These are phyloP conservation scores for Botryotinia narcissicola DNA, from an alignment of 2,329 filamentous ascomycete genomes.

Conservation along the genomic window DNA sequence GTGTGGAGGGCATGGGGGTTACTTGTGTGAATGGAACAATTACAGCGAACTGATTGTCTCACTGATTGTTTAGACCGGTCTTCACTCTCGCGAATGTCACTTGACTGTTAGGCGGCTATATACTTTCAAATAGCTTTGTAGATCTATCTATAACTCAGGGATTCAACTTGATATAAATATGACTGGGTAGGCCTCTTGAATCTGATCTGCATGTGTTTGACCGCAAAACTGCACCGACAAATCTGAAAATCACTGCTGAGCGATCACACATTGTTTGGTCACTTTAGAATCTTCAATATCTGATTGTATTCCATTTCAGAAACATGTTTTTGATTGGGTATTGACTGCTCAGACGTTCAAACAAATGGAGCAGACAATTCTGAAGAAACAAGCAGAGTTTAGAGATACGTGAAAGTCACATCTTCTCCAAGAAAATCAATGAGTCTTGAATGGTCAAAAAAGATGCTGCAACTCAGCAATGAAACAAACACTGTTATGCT, in stretches of 20 bases:
- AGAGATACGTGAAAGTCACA: neutral
- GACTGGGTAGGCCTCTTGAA: neutral
- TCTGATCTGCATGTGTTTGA: neutral
- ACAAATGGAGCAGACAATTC: neutral
- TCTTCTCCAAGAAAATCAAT: neutral
- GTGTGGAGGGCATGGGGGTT: constrained; percentile 4
- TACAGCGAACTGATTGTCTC: neutral
- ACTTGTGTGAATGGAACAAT: constrained; percentile 13
- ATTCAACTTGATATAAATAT: neutral
- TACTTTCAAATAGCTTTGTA: neutral
- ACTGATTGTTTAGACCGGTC: neutral
- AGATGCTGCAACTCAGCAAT: neutral
- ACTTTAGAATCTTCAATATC: too few relatives aligned
- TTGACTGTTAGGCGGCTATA: neutral
- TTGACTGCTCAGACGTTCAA: neutral
- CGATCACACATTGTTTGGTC: too few relatives aligned
- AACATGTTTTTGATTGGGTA: rapidly evolving
- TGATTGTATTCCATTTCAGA: neutral
- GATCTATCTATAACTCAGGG: neutral
- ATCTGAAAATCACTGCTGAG: neutral
- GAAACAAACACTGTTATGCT: neutral
- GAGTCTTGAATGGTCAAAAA: neutral
- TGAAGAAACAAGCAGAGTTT: neutral
- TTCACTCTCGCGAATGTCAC: neutral
- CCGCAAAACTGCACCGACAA: neutral